Conservation (phyloP, 2,329 filamentous ascomycete species). For the Mycosphaerella arachidis region DNA sequence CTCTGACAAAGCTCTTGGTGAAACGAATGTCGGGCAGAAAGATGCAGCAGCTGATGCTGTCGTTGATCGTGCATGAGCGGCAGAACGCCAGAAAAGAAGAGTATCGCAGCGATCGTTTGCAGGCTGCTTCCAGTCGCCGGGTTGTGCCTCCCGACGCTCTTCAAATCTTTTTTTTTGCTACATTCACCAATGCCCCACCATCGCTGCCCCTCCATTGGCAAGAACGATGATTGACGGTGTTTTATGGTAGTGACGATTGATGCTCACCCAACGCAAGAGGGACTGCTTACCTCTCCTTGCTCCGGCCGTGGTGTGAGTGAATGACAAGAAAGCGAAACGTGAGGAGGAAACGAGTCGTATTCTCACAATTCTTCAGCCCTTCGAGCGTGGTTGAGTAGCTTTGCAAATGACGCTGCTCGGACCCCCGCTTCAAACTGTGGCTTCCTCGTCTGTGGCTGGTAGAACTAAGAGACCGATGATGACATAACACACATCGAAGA, state of each 20-base stretch:
- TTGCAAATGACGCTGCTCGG: not conserved
- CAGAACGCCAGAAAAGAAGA: not conserved
- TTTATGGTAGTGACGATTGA: not conserved
- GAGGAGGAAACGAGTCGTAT: not conserved
- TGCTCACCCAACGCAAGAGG: not conserved
- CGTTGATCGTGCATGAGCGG: not conserved
- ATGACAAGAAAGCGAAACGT: not conserved
- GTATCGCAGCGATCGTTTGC: not conserved
- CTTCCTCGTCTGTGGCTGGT: not conserved
- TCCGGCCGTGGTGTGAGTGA: not conserved
- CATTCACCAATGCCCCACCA: conserved; percentile 1
- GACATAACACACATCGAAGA: not conserved
- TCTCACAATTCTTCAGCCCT: not conserved
- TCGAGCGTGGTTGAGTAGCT: conserved; percentile 1
- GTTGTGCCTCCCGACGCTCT: not conserved
- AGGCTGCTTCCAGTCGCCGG: not conserved
- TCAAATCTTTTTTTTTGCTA: conserved; percentile 7
- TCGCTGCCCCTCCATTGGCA: conserved; percentile 2
- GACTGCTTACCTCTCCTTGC: conserved; percentile 2
- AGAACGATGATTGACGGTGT: not conserved
- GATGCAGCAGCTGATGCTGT: not conserved
- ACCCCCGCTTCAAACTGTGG: not conserved
- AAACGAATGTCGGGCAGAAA: not conserved
- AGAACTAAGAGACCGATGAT: not conserved
- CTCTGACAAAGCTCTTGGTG: not conserved